These are phyloP conservation scores for Ceratocystis harringtonii DNA, from an alignment of 2,329 filamentous ascomycete genomes.

Conservation along the genomic window DNA sequence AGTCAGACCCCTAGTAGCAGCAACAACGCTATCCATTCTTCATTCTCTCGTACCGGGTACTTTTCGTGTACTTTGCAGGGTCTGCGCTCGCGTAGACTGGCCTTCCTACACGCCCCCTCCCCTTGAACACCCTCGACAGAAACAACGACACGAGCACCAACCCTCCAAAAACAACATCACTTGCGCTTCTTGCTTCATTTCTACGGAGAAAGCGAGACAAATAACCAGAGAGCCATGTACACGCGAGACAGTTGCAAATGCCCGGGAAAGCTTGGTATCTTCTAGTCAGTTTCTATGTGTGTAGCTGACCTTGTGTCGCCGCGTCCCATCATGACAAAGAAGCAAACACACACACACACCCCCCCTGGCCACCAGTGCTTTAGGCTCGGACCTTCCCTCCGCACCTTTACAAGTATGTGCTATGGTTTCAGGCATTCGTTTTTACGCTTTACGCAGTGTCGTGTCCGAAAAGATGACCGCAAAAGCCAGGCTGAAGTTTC, in stretches of 20 bases:
- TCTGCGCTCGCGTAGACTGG: background rate
- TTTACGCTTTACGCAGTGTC: too few relatives aligned
- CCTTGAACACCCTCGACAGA: background rate
- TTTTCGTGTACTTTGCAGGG: conserved; percentile 10
- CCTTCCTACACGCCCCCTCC: background rate
- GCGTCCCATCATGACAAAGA: too few relatives aligned
- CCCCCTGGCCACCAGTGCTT: too few relatives aligned
- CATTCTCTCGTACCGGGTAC: conserved; percentile 4
- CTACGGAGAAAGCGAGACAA: background rate
- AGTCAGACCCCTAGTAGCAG: background rate
- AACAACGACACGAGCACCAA: background rate
- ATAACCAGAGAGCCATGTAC: background rate
- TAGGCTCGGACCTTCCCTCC: too few relatives aligned
- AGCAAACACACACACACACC: too few relatives aligned
- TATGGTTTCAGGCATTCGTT: too few relatives aligned
- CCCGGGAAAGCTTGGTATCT: background rate
- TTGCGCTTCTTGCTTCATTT: background rate
- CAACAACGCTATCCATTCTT: background rate
- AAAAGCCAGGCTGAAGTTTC: too few relatives aligned
- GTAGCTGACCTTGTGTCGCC: too few relatives aligned
- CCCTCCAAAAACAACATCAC: background rate
- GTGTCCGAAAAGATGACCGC: too few relatives aligned
- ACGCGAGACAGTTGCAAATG: background rate
- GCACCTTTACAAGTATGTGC: too few relatives aligned
- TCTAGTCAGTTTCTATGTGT: background rate